These are phyloP conservation scores for Neurospora sp. DNA, from an alignment of 495 filamentous ascomycete species.

Conservation along the genomic window DNA sequence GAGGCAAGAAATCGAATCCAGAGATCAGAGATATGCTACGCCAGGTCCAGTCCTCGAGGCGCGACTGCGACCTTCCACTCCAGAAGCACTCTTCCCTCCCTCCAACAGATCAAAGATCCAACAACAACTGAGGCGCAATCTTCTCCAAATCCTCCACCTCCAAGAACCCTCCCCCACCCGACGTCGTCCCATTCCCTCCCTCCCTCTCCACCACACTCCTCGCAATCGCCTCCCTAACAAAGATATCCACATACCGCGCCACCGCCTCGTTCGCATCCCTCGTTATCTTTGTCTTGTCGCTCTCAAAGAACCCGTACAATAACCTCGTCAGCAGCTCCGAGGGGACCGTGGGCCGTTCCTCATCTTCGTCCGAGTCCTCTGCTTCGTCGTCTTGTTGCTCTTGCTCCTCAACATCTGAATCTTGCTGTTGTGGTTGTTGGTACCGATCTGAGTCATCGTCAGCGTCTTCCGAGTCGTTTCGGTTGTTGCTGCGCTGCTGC, in stretches of 20 bases:
- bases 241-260: conserved; percentile 82
- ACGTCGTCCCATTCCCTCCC: conserved; percentile 73
- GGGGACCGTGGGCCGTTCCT: conserved; percentile 47
- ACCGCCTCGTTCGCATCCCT: conserved; percentile 71
- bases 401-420: conserved; percentile 14
- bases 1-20: no score
- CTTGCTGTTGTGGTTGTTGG: conserved; percentile 5
- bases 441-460: background rate
- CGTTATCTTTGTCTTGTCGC: conserved; percentile 61
- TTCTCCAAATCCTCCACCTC: conserved; percentile 91
- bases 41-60: no score
- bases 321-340: conserved; percentile 62
- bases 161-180: conserved; percentile 59
- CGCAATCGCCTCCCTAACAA: conserved; percentile 85
- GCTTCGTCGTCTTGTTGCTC: conserved; percentile 10
- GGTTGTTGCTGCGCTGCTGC: background rate
- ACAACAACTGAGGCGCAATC: conserved; percentile 73
- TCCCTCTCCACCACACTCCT: conserved; percentile 61
- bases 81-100: no score
- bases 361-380: conserved; percentile 22
- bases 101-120: conserved; percentile 86
- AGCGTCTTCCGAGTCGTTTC: background rate
- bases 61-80: no score
- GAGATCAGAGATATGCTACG: no score
- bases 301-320: conserved; percentile 67